These are phyloP conservation scores for Fraxinus latifolia DNA, from an alignment of 305 asterid species.

Conservation along the genomic window DNA sequence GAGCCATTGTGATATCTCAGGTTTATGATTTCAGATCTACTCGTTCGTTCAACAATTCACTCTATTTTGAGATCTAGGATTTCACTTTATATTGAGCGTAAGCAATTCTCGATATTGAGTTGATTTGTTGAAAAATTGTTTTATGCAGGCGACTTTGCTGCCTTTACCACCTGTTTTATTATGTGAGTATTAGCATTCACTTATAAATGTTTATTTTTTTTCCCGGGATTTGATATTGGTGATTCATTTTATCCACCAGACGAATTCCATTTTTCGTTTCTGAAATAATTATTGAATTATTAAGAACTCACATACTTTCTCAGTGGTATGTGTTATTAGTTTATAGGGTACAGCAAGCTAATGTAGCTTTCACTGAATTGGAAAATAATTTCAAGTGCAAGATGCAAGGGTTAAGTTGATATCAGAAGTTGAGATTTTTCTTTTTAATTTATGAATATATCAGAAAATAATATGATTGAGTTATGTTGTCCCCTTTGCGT, in stretches of 20 bases:
- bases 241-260: neutral
- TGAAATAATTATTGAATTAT: neutral
- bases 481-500: neutral
- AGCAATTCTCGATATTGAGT: slow-evolving; percentile 16
- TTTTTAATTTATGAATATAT: neutral
- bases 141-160: slow-evolving; percentile 32
- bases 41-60: neutral
- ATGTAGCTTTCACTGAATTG: slow-evolving; percentile 2
- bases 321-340: neutral
- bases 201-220: neutral
- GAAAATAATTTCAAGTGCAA: neutral
- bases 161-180: slow-evolving; percentile 14
- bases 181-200: slow-evolving; percentile 33
- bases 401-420: neutral
- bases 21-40: slow-evolving; percentile 25
- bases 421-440: neutral
- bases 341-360: neutral
- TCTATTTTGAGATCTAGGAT: slow-evolving; percentile 26
- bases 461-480: neutral
- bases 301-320: neutral
- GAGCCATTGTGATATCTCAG: slow-evolving; percentile 13
- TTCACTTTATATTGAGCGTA: neutral
- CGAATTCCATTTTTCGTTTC: neutral
- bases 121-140: slow-evolving; percentile 5
- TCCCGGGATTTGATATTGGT: neutral